These are phyloP conservation scores for Fusarium mexicanum DNA, from an alignment of 2,329 filamentous ascomycete genomes.

Conservation along the genomic window DNA sequence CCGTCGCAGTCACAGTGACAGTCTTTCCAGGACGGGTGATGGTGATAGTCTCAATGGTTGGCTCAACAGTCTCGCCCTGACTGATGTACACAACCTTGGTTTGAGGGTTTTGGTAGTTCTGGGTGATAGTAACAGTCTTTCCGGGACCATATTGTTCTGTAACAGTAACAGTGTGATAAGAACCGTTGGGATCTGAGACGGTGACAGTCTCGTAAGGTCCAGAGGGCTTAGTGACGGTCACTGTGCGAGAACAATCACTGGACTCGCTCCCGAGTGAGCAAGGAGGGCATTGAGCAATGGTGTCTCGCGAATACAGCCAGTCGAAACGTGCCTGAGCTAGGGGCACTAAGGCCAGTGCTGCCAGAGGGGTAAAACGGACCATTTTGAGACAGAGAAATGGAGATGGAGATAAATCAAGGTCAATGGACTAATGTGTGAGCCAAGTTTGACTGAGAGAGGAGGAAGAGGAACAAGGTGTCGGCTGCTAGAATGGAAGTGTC, in stretches of 20 bases:
- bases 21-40: slow-evolving; percentile 38
- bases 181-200: slow-evolving; percentile 19
- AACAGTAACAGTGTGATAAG: slow-evolving; percentile 31
- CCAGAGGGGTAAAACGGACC: slow-evolving; percentile 40
- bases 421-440: background rate
- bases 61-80: slow-evolving; percentile 25
- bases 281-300: slow-evolving; percentile 44
- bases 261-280: slow-evolving; percentile 37
- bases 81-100: slow-evolving; percentile 35
- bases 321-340: slow-evolving; percentile 42
- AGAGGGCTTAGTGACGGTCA: slow-evolving; percentile 43
- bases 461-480: background rate
- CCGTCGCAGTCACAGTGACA: slow-evolving; percentile 38
- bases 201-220: slow-evolving; percentile 27
- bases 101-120: slow-evolving; percentile 22
- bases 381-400: slow-evolving; percentile 27
- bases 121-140: slow-evolving; percentile 29
- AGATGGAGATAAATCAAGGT: background rate
- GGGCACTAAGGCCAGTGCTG: slow-evolving; percentile 41
- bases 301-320: slow-evolving; percentile 28
- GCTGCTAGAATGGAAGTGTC: background rate
- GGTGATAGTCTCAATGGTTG: slow-evolving; percentile 43
- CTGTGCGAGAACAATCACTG: slow-evolving; percentile 25
- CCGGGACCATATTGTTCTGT: slow-evolving; percentile 17
- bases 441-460: background rate